Percentiles rank a stretch among this genome's conserved stretches.
Conservation (phyloP, 495 filamentous ascomycete species). For the Astrocystis sublimbata region DNA sequence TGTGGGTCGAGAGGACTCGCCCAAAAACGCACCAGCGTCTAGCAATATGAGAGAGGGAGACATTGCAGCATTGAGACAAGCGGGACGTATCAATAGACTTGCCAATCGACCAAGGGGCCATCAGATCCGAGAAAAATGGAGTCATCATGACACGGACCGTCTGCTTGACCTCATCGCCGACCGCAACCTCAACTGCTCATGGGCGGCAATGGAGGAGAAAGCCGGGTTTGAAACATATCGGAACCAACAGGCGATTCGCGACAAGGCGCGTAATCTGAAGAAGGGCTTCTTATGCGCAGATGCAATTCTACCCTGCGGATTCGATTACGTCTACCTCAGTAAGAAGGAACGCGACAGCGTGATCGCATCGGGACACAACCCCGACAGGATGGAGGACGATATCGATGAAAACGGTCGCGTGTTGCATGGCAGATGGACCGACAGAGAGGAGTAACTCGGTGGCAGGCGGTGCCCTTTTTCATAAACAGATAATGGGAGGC, state of each 20-base stretch:
- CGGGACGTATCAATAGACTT: conserved; percentile 23
- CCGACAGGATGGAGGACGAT: conserved; percentile 45
- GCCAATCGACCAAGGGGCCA: conserved; percentile 7
- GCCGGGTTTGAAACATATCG: conserved; percentile 45
- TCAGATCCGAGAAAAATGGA: conserved; percentile 51
- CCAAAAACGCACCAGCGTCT: conserved; percentile 5
- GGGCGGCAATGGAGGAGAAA: conserved; percentile 50
- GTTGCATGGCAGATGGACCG: background rate
- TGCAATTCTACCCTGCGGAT: conserved; percentile 43
- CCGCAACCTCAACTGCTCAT: conserved; percentile 53
- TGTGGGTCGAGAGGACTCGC: background rate
- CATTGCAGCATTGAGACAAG: conserved; percentile 25
- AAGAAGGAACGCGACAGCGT: conserved; percentile 50
- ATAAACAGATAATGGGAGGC: background rate
- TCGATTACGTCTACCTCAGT: conserved; percentile 51
- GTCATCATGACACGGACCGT: conserved; percentile 44
- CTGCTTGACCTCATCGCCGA: conserved; percentile 49
- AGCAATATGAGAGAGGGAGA: conserved; percentile 24
- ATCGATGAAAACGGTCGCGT: conserved; percentile 25
- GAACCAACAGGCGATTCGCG: conserved; percentile 63
- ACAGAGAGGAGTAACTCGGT: background rate
- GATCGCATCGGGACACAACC: conserved; percentile 42
- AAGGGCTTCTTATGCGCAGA: conserved; percentile 56
- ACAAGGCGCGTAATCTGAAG: conserved; percentile 67
- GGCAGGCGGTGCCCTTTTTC: background rate